A percentile compares a stretch with the other conserved stretches of the same genome.
Evolutionary conservation across 345 rosid species (phyloP).

Genomic region (Pelargonium nanum): DNA sequence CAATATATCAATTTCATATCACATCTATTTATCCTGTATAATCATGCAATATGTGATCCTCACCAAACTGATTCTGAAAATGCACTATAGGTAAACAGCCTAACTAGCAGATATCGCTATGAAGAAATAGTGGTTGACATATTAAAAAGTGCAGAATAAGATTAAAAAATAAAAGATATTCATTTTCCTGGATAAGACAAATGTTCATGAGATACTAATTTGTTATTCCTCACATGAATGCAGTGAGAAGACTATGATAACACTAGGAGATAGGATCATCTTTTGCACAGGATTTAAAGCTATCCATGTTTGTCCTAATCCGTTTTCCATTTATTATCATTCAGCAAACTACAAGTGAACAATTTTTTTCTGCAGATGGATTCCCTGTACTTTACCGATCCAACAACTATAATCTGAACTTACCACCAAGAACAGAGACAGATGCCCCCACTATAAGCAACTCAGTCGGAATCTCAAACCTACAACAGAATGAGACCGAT

Average conservation of each 20-base stretch:
- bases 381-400: slow-evolving; percentile 26
- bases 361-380: slow-evolving; percentile 34
- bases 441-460: slow-evolving; percentile 18
- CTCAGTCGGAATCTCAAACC: slow-evolving; percentile 26
- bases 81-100: too few relatives aligned
- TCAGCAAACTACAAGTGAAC: not conserved
- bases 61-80: too few relatives aligned
- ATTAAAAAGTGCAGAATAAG: too few relatives aligned
- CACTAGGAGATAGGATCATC: not conserved
- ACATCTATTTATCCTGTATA: not conserved
- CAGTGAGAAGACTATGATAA: not conserved
- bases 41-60: not conserved
- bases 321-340: not conserved
- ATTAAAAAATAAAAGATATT: too few relatives aligned
- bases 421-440: slow-evolving; percentile 36
- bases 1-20: not conserved
- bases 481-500: slow-evolving; percentile 24
- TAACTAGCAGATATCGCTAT: too few relatives aligned
- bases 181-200: not conserved
- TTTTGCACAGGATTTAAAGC: not conserved
- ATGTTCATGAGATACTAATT: not conserved
- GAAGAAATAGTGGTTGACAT: too few relatives aligned
- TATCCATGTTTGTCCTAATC: not conserved
- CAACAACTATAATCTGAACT: slow-evolving; percentile 31
- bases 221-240: not conserved